These are phyloP conservation scores for Diaporthe eres DNA, from an alignment of 2,329 filamentous ascomycete species.

Conservation along the genomic window DNA sequence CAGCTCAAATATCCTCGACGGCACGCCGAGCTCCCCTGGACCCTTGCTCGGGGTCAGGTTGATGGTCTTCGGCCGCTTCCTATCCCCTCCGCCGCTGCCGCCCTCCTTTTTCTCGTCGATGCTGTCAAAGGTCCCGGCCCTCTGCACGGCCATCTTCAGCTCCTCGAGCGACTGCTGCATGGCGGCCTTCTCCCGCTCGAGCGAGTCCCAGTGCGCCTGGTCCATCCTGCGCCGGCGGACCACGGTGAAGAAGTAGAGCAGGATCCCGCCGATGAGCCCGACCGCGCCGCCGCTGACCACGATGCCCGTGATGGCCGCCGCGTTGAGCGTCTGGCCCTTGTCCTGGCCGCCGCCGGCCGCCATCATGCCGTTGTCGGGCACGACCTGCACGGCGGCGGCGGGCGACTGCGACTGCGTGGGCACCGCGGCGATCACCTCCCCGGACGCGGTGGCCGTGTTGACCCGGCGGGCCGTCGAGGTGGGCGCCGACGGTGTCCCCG, in stretches of 20 bases:
- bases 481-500: neutral
- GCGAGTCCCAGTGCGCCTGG: constrained; percentile 25
- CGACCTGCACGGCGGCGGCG: neutral
- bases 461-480: constrained; percentile 3
- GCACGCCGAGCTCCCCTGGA: constrained; percentile 8
- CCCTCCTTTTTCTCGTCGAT: constrained; percentile 13
- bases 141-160: constrained; percentile 24
- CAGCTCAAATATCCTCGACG: constrained; percentile 21
- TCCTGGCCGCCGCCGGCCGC: neutral
- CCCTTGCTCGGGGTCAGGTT: constrained; percentile 10
- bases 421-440: constrained; percentile 22
- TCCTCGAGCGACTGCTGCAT: constrained; percentile 34
- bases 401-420: neutral
- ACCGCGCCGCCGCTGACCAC: constrained; percentile 19
- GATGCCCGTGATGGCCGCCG: constrained; percentile 27
- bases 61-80: constrained; percentile 28
- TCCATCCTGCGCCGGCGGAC: constrained; percentile 25
- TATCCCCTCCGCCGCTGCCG: neutral
- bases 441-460: neutral
- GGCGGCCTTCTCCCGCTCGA: constrained; percentile 27
- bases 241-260: constrained; percentile 29
- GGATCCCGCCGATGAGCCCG: constrained; percentile 31
- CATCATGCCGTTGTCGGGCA: constrained; percentile 4
- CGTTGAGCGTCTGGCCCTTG: neutral
- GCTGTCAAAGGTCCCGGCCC: constrained; percentile 21